Percentiles rank a stretch among this genome's conserved stretches.
Conservation (phyloP, 1,284 basidiomycete genomes). For the Malassezia japonica region DNA sequence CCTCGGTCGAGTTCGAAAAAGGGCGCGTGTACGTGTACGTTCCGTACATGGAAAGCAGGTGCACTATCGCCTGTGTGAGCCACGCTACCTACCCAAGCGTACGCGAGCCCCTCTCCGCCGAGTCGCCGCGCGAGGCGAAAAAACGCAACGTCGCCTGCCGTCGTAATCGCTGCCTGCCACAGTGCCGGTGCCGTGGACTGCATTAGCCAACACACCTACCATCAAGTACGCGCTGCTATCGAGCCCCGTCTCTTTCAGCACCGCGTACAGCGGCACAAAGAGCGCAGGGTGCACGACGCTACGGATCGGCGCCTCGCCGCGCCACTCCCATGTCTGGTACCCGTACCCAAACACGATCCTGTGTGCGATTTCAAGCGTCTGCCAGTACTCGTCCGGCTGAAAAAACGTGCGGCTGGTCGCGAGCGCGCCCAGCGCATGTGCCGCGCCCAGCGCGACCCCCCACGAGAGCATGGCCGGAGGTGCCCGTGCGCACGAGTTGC, state of each 20-base stretch:
- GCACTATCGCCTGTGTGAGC: conserved; percentile 64
- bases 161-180: conserved; percentile 69
- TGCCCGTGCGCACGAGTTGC: not conserved
- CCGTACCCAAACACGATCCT: conserved; percentile 80
- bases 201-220: conserved; percentile 14
- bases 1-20: conserved; percentile 86
- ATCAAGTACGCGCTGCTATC: conserved; percentile 40
- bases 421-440: not conserved
- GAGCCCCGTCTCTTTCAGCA: conserved; percentile 56
- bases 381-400: conserved; percentile 96
- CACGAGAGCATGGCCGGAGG: not conserved
- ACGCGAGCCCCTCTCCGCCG: conserved; percentile 57
- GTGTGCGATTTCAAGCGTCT: conserved; percentile 87
- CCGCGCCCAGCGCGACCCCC: not conserved
- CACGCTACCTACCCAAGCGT: conserved; percentile 55
- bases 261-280: conserved; percentile 68
- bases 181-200: not conserved
- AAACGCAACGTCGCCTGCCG: conserved; percentile 68
- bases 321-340: conserved; percentile 93
- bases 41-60: conserved; percentile 76
- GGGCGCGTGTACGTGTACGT: conserved; percentile 73
- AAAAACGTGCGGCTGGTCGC: conserved; percentile 62
- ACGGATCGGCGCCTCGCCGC: conserved; percentile 38
- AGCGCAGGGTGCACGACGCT: conserved; percentile 51
- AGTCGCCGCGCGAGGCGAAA: conserved; percentile 58